Base-by-base conservation (phyloP, 1,139 yeast species). In the Nakaseomyces glabratus region DNA sequence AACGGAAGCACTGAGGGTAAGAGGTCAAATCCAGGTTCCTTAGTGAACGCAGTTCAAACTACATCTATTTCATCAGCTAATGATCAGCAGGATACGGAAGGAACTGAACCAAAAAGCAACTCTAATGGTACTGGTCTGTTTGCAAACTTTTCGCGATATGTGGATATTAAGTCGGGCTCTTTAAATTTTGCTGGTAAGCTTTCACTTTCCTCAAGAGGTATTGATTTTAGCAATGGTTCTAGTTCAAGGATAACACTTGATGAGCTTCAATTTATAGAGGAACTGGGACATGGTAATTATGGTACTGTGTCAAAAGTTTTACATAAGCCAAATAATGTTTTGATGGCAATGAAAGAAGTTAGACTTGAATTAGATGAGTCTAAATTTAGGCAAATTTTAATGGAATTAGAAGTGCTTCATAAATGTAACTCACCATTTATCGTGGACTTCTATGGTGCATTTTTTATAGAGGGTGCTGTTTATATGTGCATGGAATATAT, bases 301-400 rank as follows among this genome's bases (percentile, higher is more conserved):
- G 98, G 97, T 36, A 82, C 93, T 1, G 98, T 90, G 12, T 76
- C 86, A 20, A 86, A 86, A 59, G 97, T 88, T 1, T 62, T 84
- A 34, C 96, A 90, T 60, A 84, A 80, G 53, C 96, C 97, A n/a
- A 86, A 95, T 0, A 82, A 86, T 16, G 82, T 86, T 16, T 62
- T 77, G 15, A 85, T 90, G 96, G 97, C 97, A 2, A 85, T 90
- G 94, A 90, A 90, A 59, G 96, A 90, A 58, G 95, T 90, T 34
- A 68, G 95, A 35, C 63, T 90, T 34, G 97, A 88, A 55, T 68
- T 90, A 40, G 97, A 88, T 55, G 96, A 88, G 51, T 71, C 82
- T 14, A 86, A 86, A 56, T 84, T 90, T 57, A 73, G 93, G 39
- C 97, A 90, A 54, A 90, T 90, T 46, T 66, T 90, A 48, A 90